A percentile compares a stretch with the other conserved stretches of the same genome.
phyloP scores from a whole-genome alignment of 1,284 basidiomycete genomes.

The Leccinum fuscescens region DNA sequence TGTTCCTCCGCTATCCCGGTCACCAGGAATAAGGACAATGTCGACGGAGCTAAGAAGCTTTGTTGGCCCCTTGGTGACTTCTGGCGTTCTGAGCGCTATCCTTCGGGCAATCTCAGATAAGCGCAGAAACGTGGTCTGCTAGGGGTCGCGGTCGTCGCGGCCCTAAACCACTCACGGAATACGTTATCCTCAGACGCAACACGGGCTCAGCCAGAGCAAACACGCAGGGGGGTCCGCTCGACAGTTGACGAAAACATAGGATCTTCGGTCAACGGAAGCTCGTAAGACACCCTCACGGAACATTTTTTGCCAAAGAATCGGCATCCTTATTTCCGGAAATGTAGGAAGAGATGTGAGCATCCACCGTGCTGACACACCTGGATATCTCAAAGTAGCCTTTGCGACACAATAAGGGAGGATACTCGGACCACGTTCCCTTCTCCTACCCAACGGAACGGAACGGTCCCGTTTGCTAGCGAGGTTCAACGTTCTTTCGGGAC shows the following conservation, averaged over 20 bases:
- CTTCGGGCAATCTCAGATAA: slow-evolving; percentile 25
- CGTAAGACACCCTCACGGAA: slow-evolving; percentile 13
- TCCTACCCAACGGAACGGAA: slow-evolving; percentile 15
- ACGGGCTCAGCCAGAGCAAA: background rate
- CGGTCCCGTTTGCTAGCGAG: slow-evolving; percentile 8
- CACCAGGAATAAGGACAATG: slow-evolving; percentile 16
- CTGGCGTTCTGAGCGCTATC: slow-evolving; percentile 5
- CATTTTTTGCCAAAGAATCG: slow-evolving; percentile 5
- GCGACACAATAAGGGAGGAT: slow-evolving; percentile 12
- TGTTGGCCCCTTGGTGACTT: slow-evolving; percentile 15
- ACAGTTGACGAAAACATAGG: slow-evolving; percentile 3
- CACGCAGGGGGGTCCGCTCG: slow-evolving; percentile 3
- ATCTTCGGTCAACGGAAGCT: slow-evolving; percentile 12
- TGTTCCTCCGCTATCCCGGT: slow-evolving; percentile 17
- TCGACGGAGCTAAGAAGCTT: slow-evolving; percentile 18
- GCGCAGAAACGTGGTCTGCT: slow-evolving; percentile 2
- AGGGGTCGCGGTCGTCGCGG: slow-evolving; percentile 3
- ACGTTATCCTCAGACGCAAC: background rate
- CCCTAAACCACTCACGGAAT: background rate
- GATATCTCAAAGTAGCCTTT: slow-evolving; percentile 17
- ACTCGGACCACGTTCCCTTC: slow-evolving; percentile 11
- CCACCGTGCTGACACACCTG: slow-evolving; percentile 9
- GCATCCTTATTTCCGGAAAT: slow-evolving; percentile 25
- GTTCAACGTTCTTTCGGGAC: slow-evolving; percentile 15
- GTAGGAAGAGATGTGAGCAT: slow-evolving; percentile 1